Evolutionary conservation across 2,329 filamentous ascomycete species (phyloP).

Genomic region (Pyrenophora tritici-repentis): DNA sequence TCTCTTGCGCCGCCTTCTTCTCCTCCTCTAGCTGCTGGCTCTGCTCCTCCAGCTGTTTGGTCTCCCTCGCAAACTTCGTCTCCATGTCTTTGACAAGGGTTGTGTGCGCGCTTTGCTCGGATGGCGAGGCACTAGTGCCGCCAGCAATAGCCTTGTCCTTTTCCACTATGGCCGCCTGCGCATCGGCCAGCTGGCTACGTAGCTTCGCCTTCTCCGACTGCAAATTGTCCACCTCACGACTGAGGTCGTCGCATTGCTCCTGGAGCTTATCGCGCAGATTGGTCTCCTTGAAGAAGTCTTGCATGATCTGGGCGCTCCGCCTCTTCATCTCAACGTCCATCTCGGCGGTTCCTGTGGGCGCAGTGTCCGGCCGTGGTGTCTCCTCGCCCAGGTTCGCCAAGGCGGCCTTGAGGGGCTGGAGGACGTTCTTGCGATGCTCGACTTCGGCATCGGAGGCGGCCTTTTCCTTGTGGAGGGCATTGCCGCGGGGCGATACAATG

Average conservation of each 20-base stretch:
- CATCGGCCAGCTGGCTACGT: slow-evolving; percentile 39
- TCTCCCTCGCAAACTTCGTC: slow-evolving; percentile 43
- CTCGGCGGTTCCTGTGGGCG: slow-evolving; percentile 38
- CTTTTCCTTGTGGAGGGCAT: slow-evolving; percentile 39
- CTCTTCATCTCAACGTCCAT: slow-evolving; percentile 39
- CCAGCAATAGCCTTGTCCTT: slow-evolving; percentile 39
- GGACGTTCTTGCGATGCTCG: slow-evolving; percentile 33
- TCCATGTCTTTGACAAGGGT: slow-evolving; percentile 42
- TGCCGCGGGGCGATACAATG: slow-evolving; percentile 29
- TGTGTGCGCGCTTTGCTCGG: slow-evolving; percentile 28
- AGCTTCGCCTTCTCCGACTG: slow-evolving; percentile 39
- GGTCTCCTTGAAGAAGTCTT: slow-evolving; percentile 48
- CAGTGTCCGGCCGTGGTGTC: slow-evolving; percentile 37
- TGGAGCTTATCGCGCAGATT: slow-evolving; percentile 44
- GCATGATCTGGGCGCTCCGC: slow-evolving; percentile 44
- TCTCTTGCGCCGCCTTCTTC: slow-evolving; percentile 37
- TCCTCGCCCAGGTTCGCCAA: slow-evolving; percentile 40
- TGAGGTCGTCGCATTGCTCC: slow-evolving; percentile 43
- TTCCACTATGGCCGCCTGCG: slow-evolving; percentile 36
- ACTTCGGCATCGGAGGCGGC: slow-evolving; percentile 45
- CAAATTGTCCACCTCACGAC: slow-evolving; percentile 38
- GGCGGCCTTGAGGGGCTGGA: slow-evolving; percentile 36
- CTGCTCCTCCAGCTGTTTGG: slow-evolving; percentile 39
- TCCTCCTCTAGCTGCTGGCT: slow-evolving; percentile 40
- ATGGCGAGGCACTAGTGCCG: slow-evolving; percentile 16